Conservation (phyloP, 768 basidiomycete species). For the Mycena capillaripes region DNA sequence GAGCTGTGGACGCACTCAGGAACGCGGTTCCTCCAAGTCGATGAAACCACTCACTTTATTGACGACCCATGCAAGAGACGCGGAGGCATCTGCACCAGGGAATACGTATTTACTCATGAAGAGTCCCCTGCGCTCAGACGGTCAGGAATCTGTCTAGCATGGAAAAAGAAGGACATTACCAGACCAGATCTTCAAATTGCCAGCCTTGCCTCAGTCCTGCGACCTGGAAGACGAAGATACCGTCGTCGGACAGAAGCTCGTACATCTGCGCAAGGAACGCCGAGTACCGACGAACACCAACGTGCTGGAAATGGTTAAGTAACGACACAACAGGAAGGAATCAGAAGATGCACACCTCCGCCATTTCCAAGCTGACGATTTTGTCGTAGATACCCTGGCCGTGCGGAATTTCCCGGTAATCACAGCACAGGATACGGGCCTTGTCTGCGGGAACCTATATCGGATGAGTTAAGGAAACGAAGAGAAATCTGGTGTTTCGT, state of each 20-base stretch:
- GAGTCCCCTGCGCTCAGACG: constrained; percentile 71
- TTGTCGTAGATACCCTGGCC: constrained; percentile 86
- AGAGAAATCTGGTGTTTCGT: constrained; percentile 13
- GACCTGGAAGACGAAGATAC: constrained; percentile 96
- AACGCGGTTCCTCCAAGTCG: background rate
- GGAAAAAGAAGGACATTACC: constrained; percentile 60
- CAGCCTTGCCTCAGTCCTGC: constrained; percentile 95
- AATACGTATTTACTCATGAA: constrained; percentile 99
- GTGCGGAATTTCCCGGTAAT: constrained; percentile 92
- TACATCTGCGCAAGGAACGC: constrained; percentile 94
- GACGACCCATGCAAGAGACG: constrained; percentile 96
- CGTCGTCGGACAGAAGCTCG: constrained; percentile 93
- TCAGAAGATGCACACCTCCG: constrained; percentile 73
- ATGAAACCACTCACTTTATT: constrained; percentile 54
- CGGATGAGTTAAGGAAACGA: constrained; percentile 1
- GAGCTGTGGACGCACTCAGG: constrained; percentile 59
- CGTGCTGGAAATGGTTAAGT: constrained; percentile 68
- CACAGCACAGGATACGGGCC: constrained; percentile 93
- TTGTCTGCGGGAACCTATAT: constrained; percentile 66
- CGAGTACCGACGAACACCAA: constrained; percentile 93
- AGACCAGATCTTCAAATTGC: constrained; percentile 98
- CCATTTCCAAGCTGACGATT: constrained; percentile 98
- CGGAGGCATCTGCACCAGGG: constrained; percentile 97
- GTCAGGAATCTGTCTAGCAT: background rate
- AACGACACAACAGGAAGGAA: background rate